These are phyloP conservation scores for Diatrype stigma DNA, from an alignment of 2,329 filamentous ascomycete genomes.

Conservation along the genomic window DNA sequence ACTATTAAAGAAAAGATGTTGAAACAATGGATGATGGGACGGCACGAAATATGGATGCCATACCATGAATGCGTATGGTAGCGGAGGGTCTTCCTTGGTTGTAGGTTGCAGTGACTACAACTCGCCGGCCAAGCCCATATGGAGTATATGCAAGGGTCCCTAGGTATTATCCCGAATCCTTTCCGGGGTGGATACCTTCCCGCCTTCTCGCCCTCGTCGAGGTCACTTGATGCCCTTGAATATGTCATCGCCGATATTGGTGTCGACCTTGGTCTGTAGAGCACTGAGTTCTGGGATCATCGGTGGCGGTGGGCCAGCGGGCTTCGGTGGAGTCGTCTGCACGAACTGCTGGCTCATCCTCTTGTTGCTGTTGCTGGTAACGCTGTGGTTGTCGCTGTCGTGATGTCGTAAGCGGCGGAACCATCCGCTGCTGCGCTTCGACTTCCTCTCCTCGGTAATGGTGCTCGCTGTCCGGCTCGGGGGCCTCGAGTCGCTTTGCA, in stretches of 20 bases:
- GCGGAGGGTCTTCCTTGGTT: background rate
- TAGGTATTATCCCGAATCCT: background rate
- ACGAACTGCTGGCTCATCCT: constrained; percentile 41
- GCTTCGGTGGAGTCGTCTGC: constrained; percentile 30
- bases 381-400: constrained; percentile 21
- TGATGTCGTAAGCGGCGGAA: constrained; percentile 49
- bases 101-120: background rate
- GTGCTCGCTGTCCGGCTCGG: constrained; percentile 47
- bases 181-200: background rate
- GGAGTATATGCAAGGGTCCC: background rate
- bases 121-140: background rate
- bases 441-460: constrained; percentile 48
- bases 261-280: constrained; percentile 45
- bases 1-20: constrained; percentile 9
- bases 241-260: constrained; percentile 46
- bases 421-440: constrained; percentile 55
- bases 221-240: constrained; percentile 57
- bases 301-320: constrained; percentile 50
- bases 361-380: too few species aligned
- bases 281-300: constrained; percentile 57
- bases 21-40: constrained; percentile 18
- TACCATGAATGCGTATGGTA: constrained; percentile 7
- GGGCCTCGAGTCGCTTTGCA: constrained; percentile 37
- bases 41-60: constrained; percentile 15
- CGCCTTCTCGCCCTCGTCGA: constrained; percentile 5